Percentiles rank a stretch among this genome's conserved stretches.
phyloP scores from a whole-genome alignment of 768 basidiomycete species.

The Tylopilus sp. region DNA sequence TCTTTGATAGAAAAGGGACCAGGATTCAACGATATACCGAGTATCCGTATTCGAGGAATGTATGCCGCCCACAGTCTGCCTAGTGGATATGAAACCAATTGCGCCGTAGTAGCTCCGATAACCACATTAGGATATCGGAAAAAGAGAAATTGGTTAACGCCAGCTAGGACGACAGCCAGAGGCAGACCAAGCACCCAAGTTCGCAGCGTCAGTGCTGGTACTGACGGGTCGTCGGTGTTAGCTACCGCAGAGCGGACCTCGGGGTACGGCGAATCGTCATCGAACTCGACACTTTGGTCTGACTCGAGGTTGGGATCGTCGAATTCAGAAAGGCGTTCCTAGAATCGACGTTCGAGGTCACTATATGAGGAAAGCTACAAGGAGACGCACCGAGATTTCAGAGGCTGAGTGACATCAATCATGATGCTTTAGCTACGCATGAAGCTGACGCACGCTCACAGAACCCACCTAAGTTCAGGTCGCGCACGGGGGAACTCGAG shows the following conservation, averaged over 20 bases:
- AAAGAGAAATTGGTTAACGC: slow-evolving; percentile 74
- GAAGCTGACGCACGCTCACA: neutral
- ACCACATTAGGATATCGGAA: slow-evolving; percentile 69
- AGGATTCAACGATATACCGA: slow-evolving; percentile 65
- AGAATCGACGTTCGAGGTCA: neutral
- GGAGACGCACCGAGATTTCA: slow-evolving; percentile 16
- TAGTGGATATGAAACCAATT: slow-evolving; percentile 67
- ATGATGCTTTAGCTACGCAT: neutral
- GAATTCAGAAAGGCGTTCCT: slow-evolving; percentile 8
- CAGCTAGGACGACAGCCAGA: slow-evolving; percentile 64
- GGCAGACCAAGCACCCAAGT: slow-evolving; percentile 31
- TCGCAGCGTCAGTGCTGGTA: neutral
- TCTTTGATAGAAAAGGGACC: slow-evolving; percentile 78
- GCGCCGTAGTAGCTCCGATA: slow-evolving; percentile 64
- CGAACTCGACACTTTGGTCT: slow-evolving; percentile 19
- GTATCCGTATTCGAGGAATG: slow-evolving; percentile 53
- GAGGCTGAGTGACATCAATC: slow-evolving; percentile 13
- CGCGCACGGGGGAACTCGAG: slow-evolving; percentile 5
- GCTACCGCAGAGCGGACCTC: slow-evolving; percentile 3
- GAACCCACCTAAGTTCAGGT: slow-evolving; percentile 20
- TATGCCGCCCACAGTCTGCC: slow-evolving; percentile 54
- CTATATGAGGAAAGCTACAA: neutral
- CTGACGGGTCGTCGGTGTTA: slow-evolving; percentile 1
- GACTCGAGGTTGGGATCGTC: slow-evolving; percentile 29
- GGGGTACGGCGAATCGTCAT: slow-evolving; percentile 34